Evolutionary conservation across 1,139 yeast genomes (phyloP), one percentile per base, ranked within the genome.

Genomic region (Schwanniomyces etchellsii): DNA sequence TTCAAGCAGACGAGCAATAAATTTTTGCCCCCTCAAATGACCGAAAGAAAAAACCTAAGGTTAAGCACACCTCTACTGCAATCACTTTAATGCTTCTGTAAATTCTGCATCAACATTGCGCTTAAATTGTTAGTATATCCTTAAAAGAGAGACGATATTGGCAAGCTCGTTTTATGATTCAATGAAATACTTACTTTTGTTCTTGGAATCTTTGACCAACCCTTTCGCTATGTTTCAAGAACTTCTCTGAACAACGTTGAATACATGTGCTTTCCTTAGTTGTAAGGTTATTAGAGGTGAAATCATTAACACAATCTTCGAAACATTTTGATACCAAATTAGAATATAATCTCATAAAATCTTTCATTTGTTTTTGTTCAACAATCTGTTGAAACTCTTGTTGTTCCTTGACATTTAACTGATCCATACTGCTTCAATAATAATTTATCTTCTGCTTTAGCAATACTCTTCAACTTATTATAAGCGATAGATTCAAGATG

Each of bases 191-290:
- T 38, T 55, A 60, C 66, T 89, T 91, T 64, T 89, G 96, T 57
- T 91, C 98, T 64, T 91, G 97, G 88, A 91, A 91, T 65, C 98
- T 81, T 62, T 85, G 94, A 30, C 98, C 98, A 35, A 93, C 96
- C 60, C 98, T 81, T 69, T 91, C 98, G 60, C 93, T 81, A 71
- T 91, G 97, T 63, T 91, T 91, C 69, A 93, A 76, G 75, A 93
- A 93, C 72, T 91, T 91, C 63, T 91, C 97, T 26, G 96, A 82
- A 60, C 99, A 91, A 64, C 83, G 83, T 70, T 77, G 70, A 44
- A 91, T 77, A 65, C 99, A 91, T 21, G 77, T 52, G 43, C 77
- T 78, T 63, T 91, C 98, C 69, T 83, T 86, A 50, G 77, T 60
- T 37, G 95, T 81, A 56, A 91, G 75, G 53, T 78, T 77, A 55